A percentile compares a stretch with the other conserved stretches of the same genome.
Conservation (phyloP, 2,329 filamentous ascomycete genomes). For the Ascochyta lentis region DNA sequence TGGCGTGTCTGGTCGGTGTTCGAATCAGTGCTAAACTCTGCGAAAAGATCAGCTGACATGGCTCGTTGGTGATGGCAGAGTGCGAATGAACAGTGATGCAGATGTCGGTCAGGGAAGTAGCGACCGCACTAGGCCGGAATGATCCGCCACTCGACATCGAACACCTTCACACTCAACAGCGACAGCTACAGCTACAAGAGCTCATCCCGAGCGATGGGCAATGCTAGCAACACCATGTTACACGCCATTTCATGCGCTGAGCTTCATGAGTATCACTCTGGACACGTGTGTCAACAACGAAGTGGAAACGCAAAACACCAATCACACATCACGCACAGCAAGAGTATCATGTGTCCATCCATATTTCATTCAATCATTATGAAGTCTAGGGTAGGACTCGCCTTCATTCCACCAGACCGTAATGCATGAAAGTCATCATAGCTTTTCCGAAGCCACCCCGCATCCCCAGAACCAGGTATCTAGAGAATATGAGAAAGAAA, state of each 20-base stretch:
- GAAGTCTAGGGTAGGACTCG: conserved; percentile 50
- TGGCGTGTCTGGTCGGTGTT: conserved; percentile 23
- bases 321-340: neutral
- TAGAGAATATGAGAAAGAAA: conserved; percentile 43
- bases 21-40: conserved; percentile 39
- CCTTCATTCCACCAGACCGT: conserved; percentile 43
- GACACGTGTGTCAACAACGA: no score
- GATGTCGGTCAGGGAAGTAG: conserved; percentile 20
- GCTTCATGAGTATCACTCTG: no score
- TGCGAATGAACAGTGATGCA: conserved; percentile 18
- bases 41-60: conserved; percentile 49
- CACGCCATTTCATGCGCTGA: no score
- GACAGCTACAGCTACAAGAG: no score
- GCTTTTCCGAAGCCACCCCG: conserved; percentile 47
- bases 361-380: conserved; percentile 50
- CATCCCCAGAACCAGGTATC: conserved; percentile 48
- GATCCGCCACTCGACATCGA: conserved; percentile 1
- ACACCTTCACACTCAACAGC: neutral
- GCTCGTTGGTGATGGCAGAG: conserved; percentile 1
- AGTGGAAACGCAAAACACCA: no score
- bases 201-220: no score
- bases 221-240: no score
- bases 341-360: conserved; percentile 35
- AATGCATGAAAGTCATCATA: conserved; percentile 49
- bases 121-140: conserved; percentile 27